Conservation (phyloP, 2,329 filamentous ascomycete genomes). For the Ceratocystis ficicola region DNA sequence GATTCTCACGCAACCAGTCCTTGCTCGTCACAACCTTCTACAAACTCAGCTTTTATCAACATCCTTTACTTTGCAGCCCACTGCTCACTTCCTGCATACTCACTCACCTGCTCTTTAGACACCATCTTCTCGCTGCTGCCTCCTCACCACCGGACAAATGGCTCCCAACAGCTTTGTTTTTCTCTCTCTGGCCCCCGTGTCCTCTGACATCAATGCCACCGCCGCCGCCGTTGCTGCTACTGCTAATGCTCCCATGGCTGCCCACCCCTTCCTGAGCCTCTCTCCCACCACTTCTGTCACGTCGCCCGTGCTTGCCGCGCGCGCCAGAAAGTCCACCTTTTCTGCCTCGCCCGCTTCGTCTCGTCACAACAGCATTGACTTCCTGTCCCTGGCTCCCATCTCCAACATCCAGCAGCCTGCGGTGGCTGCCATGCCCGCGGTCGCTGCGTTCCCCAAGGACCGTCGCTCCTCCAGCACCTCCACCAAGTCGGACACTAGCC, state of each 20-base stretch:
- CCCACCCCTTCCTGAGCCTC: conserved; percentile 40
- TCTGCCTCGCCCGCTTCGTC: conserved; percentile 22
- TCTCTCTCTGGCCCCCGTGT: conserved; percentile 20
- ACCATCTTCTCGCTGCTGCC: neutral
- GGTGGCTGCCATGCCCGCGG: conserved; percentile 19
- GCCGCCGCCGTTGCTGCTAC: neutral
- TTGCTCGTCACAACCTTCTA: neutral
- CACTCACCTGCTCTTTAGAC: neutral
- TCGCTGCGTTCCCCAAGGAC: conserved; percentile 26
- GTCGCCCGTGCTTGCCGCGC: conserved; percentile 37
- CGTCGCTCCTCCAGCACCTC: conserved; percentile 41
- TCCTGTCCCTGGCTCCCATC: conserved; percentile 22
- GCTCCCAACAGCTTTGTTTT: conserved; percentile 19
- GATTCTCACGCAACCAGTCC: neutral
- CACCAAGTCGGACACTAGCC: conserved; percentile 37
- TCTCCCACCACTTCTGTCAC: conserved; percentile 47
- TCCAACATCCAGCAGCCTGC: neutral
- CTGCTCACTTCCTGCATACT: too few relatives aligned
- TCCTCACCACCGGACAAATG: conserved; percentile 9
- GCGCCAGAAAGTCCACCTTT: conserved; percentile 16
- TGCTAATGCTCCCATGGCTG: neutral
- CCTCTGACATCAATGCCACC: conserved; percentile 10
- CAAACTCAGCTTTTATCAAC: neutral
- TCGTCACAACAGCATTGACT: conserved; percentile 25
- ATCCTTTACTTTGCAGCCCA: neutral